Evolutionary conservation across 208 protist species (phyloP).

Genomic region (Crithidia fasciculata): DNA sequence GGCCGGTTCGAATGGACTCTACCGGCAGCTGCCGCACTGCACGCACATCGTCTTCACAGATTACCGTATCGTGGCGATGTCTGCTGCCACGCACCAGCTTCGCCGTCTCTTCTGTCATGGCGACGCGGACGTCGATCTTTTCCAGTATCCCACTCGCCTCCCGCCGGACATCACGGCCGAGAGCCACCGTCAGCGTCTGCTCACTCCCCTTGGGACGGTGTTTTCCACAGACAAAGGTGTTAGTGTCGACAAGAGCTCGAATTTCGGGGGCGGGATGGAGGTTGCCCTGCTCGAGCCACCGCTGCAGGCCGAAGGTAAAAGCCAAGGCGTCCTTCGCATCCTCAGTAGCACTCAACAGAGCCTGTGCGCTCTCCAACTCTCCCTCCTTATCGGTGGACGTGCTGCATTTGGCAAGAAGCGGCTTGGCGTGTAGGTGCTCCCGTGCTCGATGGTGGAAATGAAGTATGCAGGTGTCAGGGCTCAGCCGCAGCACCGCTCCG

Average conservation of each 20-base stretch:
- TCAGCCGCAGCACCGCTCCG: constrained; percentile 17
- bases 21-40: constrained; percentile 37
- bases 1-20: constrained; percentile 27
- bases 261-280: constrained; percentile 4
- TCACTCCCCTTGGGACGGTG: constrained; percentile 12
- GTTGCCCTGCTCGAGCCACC: not conserved
- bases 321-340: constrained; percentile 21
- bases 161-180: constrained; percentile 34
- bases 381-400: not conserved
- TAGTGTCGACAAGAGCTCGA: constrained; percentile 31
- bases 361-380: not conserved
- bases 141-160: constrained; percentile 31
- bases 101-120: constrained; percentile 49
- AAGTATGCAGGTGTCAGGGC: constrained; percentile 25
- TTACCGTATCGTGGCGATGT: too few relatives aligned
- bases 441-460: constrained; percentile 25
- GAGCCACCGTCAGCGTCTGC: constrained; percentile 26
- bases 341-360: not conserved
- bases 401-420: not conserved
- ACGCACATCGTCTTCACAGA: too few relatives aligned
- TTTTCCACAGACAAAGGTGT: constrained; percentile 22
- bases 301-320: constrained; percentile 27
- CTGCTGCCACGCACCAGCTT: constrained; percentile 27
- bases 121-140: constrained; percentile 29
- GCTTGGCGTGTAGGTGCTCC: constrained; percentile 1